These are phyloP conservation scores for Aphanoascus verrucosus DNA, from an alignment of 2,329 filamentous ascomycete species.

Conservation along the genomic window DNA sequence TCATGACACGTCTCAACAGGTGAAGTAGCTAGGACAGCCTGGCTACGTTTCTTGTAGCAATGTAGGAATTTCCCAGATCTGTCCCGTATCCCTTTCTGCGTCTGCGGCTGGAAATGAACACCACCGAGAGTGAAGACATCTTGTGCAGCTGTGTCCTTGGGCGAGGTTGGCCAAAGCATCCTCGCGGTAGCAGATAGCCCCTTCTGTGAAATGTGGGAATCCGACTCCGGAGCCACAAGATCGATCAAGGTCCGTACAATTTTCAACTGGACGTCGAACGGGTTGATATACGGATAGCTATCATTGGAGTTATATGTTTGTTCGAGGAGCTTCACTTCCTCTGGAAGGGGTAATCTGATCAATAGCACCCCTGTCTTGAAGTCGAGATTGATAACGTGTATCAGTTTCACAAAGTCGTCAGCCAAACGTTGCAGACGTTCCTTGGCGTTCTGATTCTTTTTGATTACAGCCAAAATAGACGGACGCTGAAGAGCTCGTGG, in stretches of 20 bases:
- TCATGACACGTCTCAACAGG: neutral
- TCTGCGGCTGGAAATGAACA: slow-evolving; percentile 37
- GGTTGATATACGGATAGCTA: neutral
- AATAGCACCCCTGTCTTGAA: slow-evolving; percentile 28
- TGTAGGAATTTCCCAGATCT: neutral
- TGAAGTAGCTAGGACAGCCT: neutral
- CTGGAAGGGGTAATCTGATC: slow-evolving; percentile 22
- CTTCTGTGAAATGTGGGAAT: slow-evolving; percentile 34
- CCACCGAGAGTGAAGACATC: slow-evolving; percentile 42
- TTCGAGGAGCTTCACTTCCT: slow-evolving; percentile 12
- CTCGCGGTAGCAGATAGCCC: slow-evolving; percentile 20
- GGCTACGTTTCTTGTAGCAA: neutral
- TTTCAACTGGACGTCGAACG: slow-evolving; percentile 30
- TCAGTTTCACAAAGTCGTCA: slow-evolving; percentile 40
- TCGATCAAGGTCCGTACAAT: slow-evolving; percentile 41
- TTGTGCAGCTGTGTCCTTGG: neutral
- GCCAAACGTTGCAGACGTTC: slow-evolving; percentile 43
- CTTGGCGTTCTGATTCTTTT: slow-evolving; percentile 40
- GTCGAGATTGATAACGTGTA: slow-evolving; percentile 25
- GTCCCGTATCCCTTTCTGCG: slow-evolving; percentile 4
- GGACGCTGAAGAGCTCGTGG: slow-evolving; percentile 59
- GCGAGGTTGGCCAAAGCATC: slow-evolving; percentile 1
- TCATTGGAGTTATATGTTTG: slow-evolving; percentile 9
- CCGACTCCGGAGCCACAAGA: slow-evolving; percentile 38
- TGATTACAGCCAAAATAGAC: slow-evolving; percentile 52